phyloP scores from a whole-genome alignment of 495 filamentous ascomycete genomes.

The Diplogelasinospora grovesii region DNA sequence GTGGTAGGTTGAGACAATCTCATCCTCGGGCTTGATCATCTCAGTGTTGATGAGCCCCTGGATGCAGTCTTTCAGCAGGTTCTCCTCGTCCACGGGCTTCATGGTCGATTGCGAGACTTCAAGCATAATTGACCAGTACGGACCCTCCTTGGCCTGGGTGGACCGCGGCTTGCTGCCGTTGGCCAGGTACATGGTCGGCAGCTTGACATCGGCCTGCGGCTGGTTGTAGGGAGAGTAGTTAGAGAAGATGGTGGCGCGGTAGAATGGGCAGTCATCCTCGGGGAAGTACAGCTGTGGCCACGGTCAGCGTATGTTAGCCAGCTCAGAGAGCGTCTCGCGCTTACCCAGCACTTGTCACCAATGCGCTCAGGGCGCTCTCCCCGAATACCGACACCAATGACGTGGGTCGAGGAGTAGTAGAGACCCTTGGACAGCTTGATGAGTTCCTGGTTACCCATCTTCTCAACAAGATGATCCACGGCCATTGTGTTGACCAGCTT shows the following conservation, averaged over 20 bases:
- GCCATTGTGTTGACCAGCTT: slow-evolving; percentile 96
- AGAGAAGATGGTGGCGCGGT: slow-evolving; percentile 99
- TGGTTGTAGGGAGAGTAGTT: slow-evolving; percentile 99
- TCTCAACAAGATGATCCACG: slow-evolving; percentile 80
- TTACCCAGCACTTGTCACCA: slow-evolving; percentile 98
- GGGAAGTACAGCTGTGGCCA: slow-evolving; percentile 84
- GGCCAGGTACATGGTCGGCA: slow-evolving; percentile 78
- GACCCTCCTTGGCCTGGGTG: slow-evolving; percentile 67
- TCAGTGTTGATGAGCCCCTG: slow-evolving; percentile 95
- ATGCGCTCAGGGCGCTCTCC: slow-evolving; percentile 91
- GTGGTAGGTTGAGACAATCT: slow-evolving; percentile 98
- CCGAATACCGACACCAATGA: slow-evolving; percentile 92
- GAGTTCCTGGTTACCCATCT: slow-evolving; percentile 81
- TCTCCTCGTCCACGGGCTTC: slow-evolving; percentile 86
- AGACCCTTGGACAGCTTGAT: slow-evolving; percentile 79
- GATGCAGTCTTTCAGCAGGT: slow-evolving; percentile 81
- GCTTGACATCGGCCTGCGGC: slow-evolving; percentile 71
- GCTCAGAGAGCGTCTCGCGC: slow-evolving; percentile 10
- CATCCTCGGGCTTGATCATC: slow-evolving; percentile 82
- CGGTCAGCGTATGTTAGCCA: slow-evolving; percentile 11
- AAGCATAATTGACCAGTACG: slow-evolving; percentile 99
- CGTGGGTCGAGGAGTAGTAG: slow-evolving; percentile 95
- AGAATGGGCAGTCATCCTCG: slow-evolving; percentile 98
- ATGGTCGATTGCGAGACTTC: slow-evolving; percentile 93
- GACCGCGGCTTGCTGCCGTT: slow-evolving; percentile 71